A percentile compares a stretch with the other conserved stretches of the same genome.
Conservation (phyloP, 345 rosid genomes). For the Aquilaria yunnanensis region DNA sequence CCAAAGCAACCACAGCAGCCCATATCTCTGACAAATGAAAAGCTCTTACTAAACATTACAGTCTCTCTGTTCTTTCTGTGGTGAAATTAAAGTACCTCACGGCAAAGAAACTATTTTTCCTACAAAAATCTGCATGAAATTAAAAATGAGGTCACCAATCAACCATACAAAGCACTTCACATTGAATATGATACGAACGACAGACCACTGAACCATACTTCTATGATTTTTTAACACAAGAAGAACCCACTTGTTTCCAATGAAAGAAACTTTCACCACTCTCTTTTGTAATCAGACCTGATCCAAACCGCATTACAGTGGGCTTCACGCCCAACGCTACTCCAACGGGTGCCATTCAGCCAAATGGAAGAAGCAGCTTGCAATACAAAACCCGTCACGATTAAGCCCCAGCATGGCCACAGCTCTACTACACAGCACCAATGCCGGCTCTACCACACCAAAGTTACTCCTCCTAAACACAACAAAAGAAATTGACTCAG, state of each 20-base stretch:
- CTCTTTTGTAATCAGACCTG: conserved; percentile 20
- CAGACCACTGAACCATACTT: neutral
- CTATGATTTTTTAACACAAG: neutral
- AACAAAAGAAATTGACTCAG: neutral
- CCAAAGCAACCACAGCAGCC: conserved; percentile 98
- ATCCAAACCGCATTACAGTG: conserved; percentile 14
- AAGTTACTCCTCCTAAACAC: neutral
- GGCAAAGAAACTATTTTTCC: conserved; percentile 3
- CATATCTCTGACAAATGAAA: conserved; percentile 52
- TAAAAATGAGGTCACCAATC: conserved; percentile 9
- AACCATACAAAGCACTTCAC: conserved; percentile 3
- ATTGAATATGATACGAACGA: neutral
- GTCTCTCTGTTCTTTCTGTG: conserved; percentile 20
- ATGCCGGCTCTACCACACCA: too few relatives aligned
- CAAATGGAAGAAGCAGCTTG: conserved; percentile 51
- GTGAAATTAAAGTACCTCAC: conserved; percentile 13
- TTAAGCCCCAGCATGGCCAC: conserved; percentile 47
- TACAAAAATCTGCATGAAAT: conserved; percentile 25
- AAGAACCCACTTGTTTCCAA: neutral
- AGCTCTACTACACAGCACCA: conserved; percentile 23
- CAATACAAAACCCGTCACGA: conserved; percentile 32
- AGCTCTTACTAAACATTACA: conserved; percentile 48
- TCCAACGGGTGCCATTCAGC: conserved; percentile 97
- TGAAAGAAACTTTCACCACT: neutral
- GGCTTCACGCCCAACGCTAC: conserved; percentile 53